Evolutionary conservation across 768 basidiomycete genomes (phyloP).

Genomic region (Chiua virens): DNA sequence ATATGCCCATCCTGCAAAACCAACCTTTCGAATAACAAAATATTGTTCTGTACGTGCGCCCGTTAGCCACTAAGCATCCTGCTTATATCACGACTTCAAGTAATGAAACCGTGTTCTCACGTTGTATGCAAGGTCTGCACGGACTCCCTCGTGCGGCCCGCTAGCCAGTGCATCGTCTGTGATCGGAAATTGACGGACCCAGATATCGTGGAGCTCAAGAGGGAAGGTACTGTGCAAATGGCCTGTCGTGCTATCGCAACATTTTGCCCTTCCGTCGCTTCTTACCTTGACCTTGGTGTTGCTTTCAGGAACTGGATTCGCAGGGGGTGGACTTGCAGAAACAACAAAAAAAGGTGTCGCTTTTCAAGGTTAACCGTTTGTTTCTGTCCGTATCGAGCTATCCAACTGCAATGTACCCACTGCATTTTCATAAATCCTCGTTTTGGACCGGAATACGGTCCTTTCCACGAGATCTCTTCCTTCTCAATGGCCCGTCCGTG

Average conservation of each 20-base stretch:
- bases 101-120: conserved; percentile 86
- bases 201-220: conserved; percentile 79
- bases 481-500: too few species aligned
- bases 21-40: conserved; percentile 72
- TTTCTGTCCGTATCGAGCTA: conserved; percentile 3
- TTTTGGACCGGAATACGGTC: not conserved
- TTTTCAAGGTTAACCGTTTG: conserved; percentile 68
- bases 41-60: conserved; percentile 60
- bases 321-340: conserved; percentile 93
- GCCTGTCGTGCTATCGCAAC: not conserved
- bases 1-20: conserved; percentile 92
- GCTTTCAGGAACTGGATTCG: conserved; percentile 81
- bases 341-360: conserved; percentile 75
- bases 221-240: conserved; percentile 68
- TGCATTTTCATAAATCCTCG: conserved; percentile 1
- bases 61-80: not conserved
- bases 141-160: conserved; percentile 78
- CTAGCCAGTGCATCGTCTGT: conserved; percentile 86
- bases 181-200: conserved; percentile 62
- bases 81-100: conserved; percentile 34
- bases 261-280: not conserved
- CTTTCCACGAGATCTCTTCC: too few species aligned
- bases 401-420: not conserved
- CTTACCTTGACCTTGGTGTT: conserved; percentile 1
- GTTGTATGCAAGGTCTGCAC: conserved; percentile 91